Evolutionary conservation across 345 rosid genomes (phyloP).

Genomic region (Psidium friedrichsthalianum): DNA sequence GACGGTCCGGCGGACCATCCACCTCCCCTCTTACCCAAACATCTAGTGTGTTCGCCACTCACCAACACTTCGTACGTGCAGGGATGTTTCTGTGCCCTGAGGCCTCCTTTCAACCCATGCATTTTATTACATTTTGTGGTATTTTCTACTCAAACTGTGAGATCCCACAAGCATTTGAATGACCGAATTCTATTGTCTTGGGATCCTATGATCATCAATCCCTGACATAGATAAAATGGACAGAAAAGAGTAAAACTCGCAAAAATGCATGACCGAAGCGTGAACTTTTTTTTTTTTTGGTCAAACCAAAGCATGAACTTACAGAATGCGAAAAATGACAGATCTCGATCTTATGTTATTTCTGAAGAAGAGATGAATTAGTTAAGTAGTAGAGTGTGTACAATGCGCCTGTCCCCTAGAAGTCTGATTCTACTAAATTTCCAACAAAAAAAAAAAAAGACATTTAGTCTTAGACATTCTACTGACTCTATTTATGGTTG

Average conservation of each 20-base stretch:
- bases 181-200: background rate
- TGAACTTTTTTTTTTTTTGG: background rate
- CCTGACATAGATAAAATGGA: background rate
- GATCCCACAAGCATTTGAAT: background rate
- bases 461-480: background rate
- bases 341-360: background rate
- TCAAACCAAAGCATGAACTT: accelerated
- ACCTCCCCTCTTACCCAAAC: background rate
- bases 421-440: background rate
- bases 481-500: background rate
- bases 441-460: background rate
- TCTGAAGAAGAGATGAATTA: accelerated
- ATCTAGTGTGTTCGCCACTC: background rate
- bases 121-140: background rate
- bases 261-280: background rate
- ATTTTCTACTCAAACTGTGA: background rate
- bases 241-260: background rate
- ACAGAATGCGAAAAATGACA: accelerated
- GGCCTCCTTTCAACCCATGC: background rate
- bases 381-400: accelerated
- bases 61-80: background rate
- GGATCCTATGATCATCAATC: background rate
- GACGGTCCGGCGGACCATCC: background rate
- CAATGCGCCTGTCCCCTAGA: background rate
- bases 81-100: background rate